Conservation (phyloP, 2,329 filamentous ascomycete genomes). For the Diaporthe citriasiana region DNA sequence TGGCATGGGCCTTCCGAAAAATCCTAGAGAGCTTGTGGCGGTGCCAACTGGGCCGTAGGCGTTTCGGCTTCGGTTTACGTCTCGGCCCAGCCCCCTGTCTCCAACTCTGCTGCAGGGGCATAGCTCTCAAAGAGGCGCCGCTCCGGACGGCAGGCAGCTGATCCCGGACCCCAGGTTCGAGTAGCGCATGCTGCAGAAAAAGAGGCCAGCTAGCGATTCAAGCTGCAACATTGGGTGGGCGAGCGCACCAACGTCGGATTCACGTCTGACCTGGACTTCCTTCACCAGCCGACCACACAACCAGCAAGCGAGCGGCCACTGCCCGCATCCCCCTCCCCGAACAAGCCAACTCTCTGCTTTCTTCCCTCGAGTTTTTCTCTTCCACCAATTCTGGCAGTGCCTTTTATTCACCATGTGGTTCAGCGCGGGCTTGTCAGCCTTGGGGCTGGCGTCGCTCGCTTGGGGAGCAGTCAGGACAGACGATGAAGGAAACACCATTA, state of each 20-base stretch:
- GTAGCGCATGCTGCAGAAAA: slow-evolving; percentile 43
- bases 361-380: slow-evolving; percentile 27
- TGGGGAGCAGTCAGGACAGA: slow-evolving; percentile 64
- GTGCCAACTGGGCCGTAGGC: slow-evolving; percentile 21
- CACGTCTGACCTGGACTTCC: slow-evolving; percentile 32
- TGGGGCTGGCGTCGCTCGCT: slow-evolving; percentile 64
- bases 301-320: slow-evolving; percentile 41
- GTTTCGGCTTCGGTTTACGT: slow-evolving; percentile 26
- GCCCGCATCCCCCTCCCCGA: slow-evolving; percentile 39
- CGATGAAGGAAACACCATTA: slow-evolving; percentile 55
- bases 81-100: slow-evolving; percentile 31
- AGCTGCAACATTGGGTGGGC: slow-evolving; percentile 33
- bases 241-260: slow-evolving; percentile 30
- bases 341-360: slow-evolving; percentile 19
- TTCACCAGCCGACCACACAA: slow-evolving; percentile 41
- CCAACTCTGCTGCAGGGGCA: slow-evolving; percentile 36
- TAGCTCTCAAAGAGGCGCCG: slow-evolving; percentile 7
- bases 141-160: slow-evolving; percentile 32
- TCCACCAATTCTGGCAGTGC: slow-evolving; percentile 33
- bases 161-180: slow-evolving; percentile 38
- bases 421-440: slow-evolving; percentile 59
- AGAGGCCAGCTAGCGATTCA: slow-evolving; percentile 48
- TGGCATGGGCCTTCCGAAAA: slow-evolving; percentile 41
- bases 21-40: slow-evolving; percentile 39
- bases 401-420: slow-evolving; percentile 59